Conservation (phyloP, 2,329 filamentous ascomycete genomes). For the Daldinia sp. region DNA sequence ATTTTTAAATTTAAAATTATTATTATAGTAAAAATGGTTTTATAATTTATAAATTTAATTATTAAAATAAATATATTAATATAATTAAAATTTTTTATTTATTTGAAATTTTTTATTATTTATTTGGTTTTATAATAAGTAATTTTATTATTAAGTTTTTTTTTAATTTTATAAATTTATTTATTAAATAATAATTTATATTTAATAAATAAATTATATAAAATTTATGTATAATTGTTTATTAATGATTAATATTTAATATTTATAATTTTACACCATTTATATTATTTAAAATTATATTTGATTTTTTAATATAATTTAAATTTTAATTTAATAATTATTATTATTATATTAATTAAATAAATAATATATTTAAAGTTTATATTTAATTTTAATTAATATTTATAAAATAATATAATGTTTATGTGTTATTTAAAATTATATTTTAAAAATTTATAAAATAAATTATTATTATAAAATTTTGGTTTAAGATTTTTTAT, state of each 20-base stretch:
- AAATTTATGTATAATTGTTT: too few species aligned
- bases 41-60: constrained; percentile 33
- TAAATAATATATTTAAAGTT: constrained; percentile 3
- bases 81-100: constrained; percentile 21
- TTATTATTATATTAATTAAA: constrained; percentile 6
- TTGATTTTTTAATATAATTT: too few species aligned
- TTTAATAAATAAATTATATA: too few species aligned
- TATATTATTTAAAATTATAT: too few species aligned
- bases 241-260: constrained; percentile 21
- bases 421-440: background rate
- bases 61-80: constrained; percentile 26
- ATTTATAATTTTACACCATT: constrained; percentile 21
- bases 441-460: too few species aligned
- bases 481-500: too few species aligned
- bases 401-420: background rate
- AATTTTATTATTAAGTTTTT: constrained; percentile 13
- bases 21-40: constrained; percentile 22
- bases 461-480: background rate
- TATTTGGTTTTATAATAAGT: constrained; percentile 20
- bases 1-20: constrained; percentile 25
- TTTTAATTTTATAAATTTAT: constrained; percentile 22
- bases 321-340: too few species aligned
- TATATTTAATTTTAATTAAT: constrained; percentile 14
- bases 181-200: too few species aligned
- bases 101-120: constrained; percentile 17